Base-by-base conservation (phyloP, 1,139 yeast genomes). In the Pichia sp. region DNA sequence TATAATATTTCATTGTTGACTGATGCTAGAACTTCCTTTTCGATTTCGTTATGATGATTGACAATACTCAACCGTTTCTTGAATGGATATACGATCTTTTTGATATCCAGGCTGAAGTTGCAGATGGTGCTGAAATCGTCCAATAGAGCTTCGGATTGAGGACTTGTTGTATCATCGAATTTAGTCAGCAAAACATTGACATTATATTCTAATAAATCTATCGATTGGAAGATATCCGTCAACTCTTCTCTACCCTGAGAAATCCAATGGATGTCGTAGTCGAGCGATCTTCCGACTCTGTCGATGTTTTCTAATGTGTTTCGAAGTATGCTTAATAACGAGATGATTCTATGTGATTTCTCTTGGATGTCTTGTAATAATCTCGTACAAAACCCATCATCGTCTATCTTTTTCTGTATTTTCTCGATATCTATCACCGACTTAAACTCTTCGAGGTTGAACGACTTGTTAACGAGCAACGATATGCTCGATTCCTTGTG, bases 21-120 rank as follows among this genome's bases (percentile, higher is more conserved):
- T 1, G 82, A 73, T 14, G 68, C 68, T 52, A 85, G 71, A 22
- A 83, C 78, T 34, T 68, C 68, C 40, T 71, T 71, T 45, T 71
- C 72, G 34, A 85, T 69, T 56, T 85, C 94, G 44, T 72, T 67
- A 65, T 75, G 83, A 52, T 80, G 83, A 12, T 74, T 67, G 1
- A 85, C 72, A 9, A 83, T 66, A 50, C 79, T 85, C 11, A 82
- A 67, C 43, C 70, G 70, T 36, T 67, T 65, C 56, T 79, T 76
- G 32, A 72, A 61, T 1, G 66, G 54, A 8, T 70, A 59, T 8
- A 73, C 54, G 39, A 64, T 53, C 42, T 70, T 69, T 54, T 74
- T 73, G 22, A 75, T 69, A 4, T 70, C 71, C 36, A 72, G 61
- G 51, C 73, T 67, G 30, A 69, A 56, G 50, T 71, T 76, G 42